A percentile compares a stretch with the other conserved stretches of the same genome.
Evolutionary conservation across 768 basidiomycete species (phyloP).

Genomic region (Xerocomellus chrysenteron): DNA sequence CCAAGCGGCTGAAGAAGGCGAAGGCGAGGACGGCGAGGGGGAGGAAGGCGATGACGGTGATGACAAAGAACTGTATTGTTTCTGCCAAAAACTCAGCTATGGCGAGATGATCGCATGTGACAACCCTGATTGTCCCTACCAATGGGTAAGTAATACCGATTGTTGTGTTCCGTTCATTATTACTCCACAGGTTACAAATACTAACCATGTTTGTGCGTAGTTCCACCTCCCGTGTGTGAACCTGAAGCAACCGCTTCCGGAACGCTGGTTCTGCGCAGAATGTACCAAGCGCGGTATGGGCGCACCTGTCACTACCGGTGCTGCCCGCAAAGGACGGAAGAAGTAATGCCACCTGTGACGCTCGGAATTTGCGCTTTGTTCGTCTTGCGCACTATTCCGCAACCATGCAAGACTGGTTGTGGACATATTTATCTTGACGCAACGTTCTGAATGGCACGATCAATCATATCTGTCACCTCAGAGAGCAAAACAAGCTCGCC

Average conservation of each 20-base stretch:
- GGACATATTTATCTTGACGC: constrained; percentile 3
- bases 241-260: constrained; percentile 54
- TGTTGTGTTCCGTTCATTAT: neutral
- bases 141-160: constrained; percentile 53
- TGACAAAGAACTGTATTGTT: constrained; percentile 61
- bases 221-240: constrained; percentile 65
- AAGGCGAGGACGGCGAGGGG: constrained; percentile 37
- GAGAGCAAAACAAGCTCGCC: neutral
- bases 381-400: neutral
- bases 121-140: constrained; percentile 51
- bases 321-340: constrained; percentile 42
- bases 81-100: constrained; percentile 61
- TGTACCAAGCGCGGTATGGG: constrained; percentile 43
- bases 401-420: neutral
- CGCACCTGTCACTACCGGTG: constrained; percentile 25
- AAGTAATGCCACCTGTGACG: constrained; percentile 28
- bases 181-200: neutral
- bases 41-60: constrained; percentile 52
- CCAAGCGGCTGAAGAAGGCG: constrained; percentile 30
- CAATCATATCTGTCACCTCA: neutral
- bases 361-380: neutral
- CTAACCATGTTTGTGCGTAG: constrained; percentile 33
- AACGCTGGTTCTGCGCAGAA: constrained; percentile 59
- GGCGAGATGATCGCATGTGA: constrained; percentile 72
- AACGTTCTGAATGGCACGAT: neutral